These are phyloP conservation scores for Aquanectria penicillioides DNA, from an alignment of 2,329 filamentous ascomycete species.

Conservation along the genomic window DNA sequence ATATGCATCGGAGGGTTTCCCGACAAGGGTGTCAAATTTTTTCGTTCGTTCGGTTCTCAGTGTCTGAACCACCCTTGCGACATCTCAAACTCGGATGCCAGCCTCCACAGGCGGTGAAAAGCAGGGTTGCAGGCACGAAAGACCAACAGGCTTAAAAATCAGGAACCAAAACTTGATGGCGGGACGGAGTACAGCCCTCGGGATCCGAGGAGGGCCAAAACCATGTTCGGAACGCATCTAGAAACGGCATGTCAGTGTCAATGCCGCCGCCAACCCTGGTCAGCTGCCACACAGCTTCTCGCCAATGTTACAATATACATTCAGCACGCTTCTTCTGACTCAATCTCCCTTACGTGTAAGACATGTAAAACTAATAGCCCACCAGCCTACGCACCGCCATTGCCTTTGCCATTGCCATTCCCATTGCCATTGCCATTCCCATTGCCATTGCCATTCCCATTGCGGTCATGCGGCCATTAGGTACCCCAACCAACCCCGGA, in stretches of 20 bases:
- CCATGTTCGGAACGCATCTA: constrained; percentile 8
- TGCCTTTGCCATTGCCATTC: too few species aligned
- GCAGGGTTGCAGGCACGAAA: background rate
- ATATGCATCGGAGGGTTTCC: constrained; percentile 16
- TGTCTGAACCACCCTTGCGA: background rate
- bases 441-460: background rate
- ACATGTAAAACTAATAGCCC: too few species aligned
- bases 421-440: too few species aligned
- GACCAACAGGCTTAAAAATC: background rate
- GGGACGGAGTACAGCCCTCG: background rate
- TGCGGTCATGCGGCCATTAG: background rate
- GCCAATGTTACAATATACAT: background rate
- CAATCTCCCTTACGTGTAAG: background rate
- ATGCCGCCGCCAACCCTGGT: background rate
- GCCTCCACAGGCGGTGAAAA: constrained; percentile 16
- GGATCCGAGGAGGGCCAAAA: constrained; percentile 3
- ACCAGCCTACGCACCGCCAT: too few species aligned
- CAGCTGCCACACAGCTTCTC: background rate
- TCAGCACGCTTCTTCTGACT: background rate
- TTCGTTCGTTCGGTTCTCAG: background rate
- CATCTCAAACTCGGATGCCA: constrained; percentile 9
- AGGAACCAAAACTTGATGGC: too few species aligned
- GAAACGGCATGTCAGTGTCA: constrained; percentile 15
- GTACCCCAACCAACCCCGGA: constrained; percentile 5
- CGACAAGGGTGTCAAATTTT: constrained; percentile 3